Base-by-base conservation (phyloP, 2,329 filamentous ascomycete genomes). In the Neofusicoccum kwambonambiense region DNA sequence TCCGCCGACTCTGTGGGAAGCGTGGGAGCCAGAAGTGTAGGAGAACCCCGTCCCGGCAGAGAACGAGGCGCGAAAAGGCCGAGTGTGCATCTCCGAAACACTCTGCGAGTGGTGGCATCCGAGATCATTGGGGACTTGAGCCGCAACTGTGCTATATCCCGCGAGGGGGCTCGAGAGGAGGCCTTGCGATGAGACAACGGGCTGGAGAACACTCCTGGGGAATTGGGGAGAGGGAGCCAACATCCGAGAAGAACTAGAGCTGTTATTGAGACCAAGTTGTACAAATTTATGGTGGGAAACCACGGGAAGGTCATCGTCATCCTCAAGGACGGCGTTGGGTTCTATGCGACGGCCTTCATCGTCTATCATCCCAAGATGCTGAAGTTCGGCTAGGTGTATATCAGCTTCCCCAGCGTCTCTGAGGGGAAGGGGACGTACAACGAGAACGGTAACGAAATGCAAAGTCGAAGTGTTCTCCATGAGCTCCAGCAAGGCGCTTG, bases 371-470 rank as follows among this genome's bases (percentile, higher is more conserved):
- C 45, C 58, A 3, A 62, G 58, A 27, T 19, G 58, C 15, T 35
- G 47, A n/a, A 44, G 61, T 17, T 54, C 45, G 4, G n/a, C 50
- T 63, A 22, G 12, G 11, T n/a, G 17, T 35, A 12, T 37, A 39
- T 63, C n/a, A 63, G 27, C n/a, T 27, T 11, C 11, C 1, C 11
- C 6, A 19, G 37, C 1, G 4, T 4, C 15, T 47, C 6, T 5
- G 1, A 5, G n/a, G n/a, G 17, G 12, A n/a, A 15, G 11, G 8
- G 22, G 4, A 35, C 63, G 13, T 35, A 64, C 63, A 13, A 12
- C 37, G 45, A 13, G 45, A 60, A 35, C 54, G 63, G 19, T 64
- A 64, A 34, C 44, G 35, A 44, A 64, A 52, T 35, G 51, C 54
- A 27, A 51, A 64, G 7, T 3, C 15, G 22, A 27, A 51, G 8